Base-by-base conservation (phyloP, 2,329 filamentous ascomycete genomes). In the Rhynchosporium agropyri region DNA sequence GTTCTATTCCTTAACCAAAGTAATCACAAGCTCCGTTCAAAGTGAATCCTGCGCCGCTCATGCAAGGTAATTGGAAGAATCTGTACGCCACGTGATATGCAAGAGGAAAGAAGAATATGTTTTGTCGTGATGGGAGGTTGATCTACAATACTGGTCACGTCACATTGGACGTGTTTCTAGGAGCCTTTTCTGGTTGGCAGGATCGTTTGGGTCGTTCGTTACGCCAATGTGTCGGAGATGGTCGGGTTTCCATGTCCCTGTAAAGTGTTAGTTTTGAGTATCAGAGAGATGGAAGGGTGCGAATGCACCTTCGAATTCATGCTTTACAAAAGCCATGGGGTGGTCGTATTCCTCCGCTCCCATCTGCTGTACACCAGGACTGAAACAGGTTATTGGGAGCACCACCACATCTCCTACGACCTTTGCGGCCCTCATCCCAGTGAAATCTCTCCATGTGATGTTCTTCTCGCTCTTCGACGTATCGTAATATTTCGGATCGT, bases 271-370 rank as follows among this genome's bases (percentile, higher is more conserved):
- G 62, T 49, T 58, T 33, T 13, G 12, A n/a, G 10, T 26, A 13
- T 28, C 7, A 31, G 45, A 53, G n/a, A 9, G 33, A 26, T 13
- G 33, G 33, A 55, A 33, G 20, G 9, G 10, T 31, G n/a, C 20
- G 13, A 29, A 57, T 83, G 69, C 79, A 96, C 94, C 95, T 81
- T 96, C 91, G 76, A 99, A 99, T 61, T 92, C 88, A 78, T 99
- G 95, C 79, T 95, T 93, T 65, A 99, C 95, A 80, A 96, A 98
- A 1, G 95, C 95, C 91, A 97, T 94, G 0, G 92, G 92, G 74
- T 98, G 89, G 69, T 97, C 92, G 48, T 88, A 83, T 66, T 96
- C 92, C 72, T 89, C 88, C 51, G 95, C 90, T 12, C 90, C 91
- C 92, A 97, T 98, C 75, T 97, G 92, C 70, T 88, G 85, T 50